Base-by-base conservation (phyloP, 768 basidiomycete genomes). In the Auriscalpium orientale region DNA sequence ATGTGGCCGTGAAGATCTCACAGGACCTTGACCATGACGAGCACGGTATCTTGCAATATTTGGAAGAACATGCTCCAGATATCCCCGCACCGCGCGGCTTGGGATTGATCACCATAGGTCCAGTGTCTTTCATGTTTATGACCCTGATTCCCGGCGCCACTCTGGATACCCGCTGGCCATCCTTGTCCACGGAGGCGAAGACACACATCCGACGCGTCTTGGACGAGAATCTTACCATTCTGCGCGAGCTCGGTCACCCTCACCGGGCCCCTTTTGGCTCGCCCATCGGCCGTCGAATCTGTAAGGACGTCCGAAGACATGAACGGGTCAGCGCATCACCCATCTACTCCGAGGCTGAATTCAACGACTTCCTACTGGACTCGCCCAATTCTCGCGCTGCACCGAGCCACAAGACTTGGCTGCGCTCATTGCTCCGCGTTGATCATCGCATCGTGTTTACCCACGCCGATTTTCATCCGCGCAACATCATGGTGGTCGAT, bases 81-180 rank as follows among this genome's bases (percentile, higher is more conserved):
- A 28, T 62, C 28, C 3, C 46, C 49, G 18, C 45, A 38, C 36
- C 56, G 50, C 16, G 34, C 54, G 34, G 36, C n/a, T 18, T 53
- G 16, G 54, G 56, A n/a, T 20, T 56, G 18, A 22, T 58, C 20
- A 49, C 28, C 28, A 28, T 28, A 5, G 28, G 28, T 4, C 28
- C 28, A 28, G 28, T 28, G 28, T 28, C 28, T 28, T 28, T 28
- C 28, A 28, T 28, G 2, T 62, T 64, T 53, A 54, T 55, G 51
- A 52, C 55, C 28, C 15, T 54, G n/a, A 28, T 64, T 15, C 55
- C 62, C 9, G 62, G 62, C 40, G 40, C 15, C n/a, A 57, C 62
- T 15, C 46, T 62, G 55, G 62, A 64, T 34, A 51, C 21, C 13
- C 55, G 60, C 28, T 62, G 62, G 62, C 48, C 52, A 18, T 43